phyloP scores from a whole-genome alignment of 192 early-diverging fungal genomes.

The Backusella liffmaniae region DNA sequence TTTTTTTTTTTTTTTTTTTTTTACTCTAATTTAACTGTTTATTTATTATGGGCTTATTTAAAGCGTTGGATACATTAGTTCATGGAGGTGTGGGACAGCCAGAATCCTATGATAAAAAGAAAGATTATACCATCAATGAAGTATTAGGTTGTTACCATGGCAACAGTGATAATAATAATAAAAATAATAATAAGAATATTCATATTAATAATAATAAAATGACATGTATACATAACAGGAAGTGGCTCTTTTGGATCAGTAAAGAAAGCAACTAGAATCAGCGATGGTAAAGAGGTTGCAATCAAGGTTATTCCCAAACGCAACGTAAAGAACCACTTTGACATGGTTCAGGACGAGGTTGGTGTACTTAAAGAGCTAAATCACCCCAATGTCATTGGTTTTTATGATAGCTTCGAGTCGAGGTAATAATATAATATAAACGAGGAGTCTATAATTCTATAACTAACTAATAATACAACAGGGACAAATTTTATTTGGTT shows the following conservation, averaged over 20 bases:
- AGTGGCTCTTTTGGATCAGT: slow-evolving; percentile 75
- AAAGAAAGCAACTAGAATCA: slow-evolving; percentile 60
- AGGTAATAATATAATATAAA: slow-evolving; percentile 17
- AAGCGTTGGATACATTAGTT: slow-evolving; percentile 29
- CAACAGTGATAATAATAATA: background rate
- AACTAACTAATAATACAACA: slow-evolving; percentile 15
- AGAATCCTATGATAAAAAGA: slow-evolving; percentile 63
- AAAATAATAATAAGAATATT: too few relatives aligned
- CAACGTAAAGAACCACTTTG: slow-evolving; percentile 75
- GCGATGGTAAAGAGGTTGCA: slow-evolving; percentile 77
- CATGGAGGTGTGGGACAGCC: slow-evolving; percentile 45
- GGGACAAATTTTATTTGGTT: slow-evolving; percentile 73
- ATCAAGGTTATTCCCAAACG: slow-evolving; percentile 93
- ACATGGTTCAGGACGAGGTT: slow-evolving; percentile 92
- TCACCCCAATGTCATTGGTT: slow-evolving; percentile 88
- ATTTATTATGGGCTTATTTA: slow-evolving; percentile 18
- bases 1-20: slow-evolving; percentile 14
- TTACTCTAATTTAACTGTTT: background rate
- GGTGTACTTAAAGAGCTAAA: slow-evolving; percentile 78
- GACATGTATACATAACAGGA: slow-evolving; percentile 2
- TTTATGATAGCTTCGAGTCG: slow-evolving; percentile 72
- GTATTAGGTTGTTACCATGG: slow-evolving; percentile 45
- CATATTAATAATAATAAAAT: too few relatives aligned
- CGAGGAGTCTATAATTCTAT: background rate
- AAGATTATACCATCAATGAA: slow-evolving; percentile 62